Evolutionary conservation across 805 yeast genomes (phyloP), one percentile per base, ranked within the genome.

Genomic region (Candida alai): DNA sequence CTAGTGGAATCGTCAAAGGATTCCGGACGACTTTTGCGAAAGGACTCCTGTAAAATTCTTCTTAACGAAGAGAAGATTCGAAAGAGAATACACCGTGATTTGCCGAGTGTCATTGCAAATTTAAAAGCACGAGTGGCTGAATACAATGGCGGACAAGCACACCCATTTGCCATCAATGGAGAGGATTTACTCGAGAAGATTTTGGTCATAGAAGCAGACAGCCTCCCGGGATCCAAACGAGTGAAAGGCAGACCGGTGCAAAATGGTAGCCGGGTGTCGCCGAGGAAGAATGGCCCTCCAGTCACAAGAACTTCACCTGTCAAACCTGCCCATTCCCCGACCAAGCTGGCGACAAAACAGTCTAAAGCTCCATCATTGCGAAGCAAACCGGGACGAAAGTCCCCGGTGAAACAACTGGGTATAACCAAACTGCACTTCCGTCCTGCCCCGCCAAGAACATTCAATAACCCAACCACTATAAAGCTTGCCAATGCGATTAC

Each of bases 21-120:
- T 53, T 79, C 97, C 0, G 78, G 90, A 0, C 70, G 97, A 41
- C 66, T 89, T 27, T 56, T 83, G 29, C 76, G 82, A 42, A 76
- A 84, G 49, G 80, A 83, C 47, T 81, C 88, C 2, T 89, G 90
- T 43, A 80, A 79, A 40, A 80, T 89, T 16, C 62, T 90, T 39
- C 66, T 84, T 37, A 74, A 81, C 37, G 98, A 90, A 52, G 96
- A 88, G 52, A 80, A 72, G 49, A 65, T 78, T 24, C 65, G 97
- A 36, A 81, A 81, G 45, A 72, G 73, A 35, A 66, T 89, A 6
- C 60, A 74, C n/a, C 76, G 77, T 49, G 73, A 74, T 44, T 62
- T 85, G 44, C 97, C 97, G 0, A 63, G 66, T 23, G 65, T 83
- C 0, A 58, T 85, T 7, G 56, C 62, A 4, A 73, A 66, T 1